phyloP scores from a whole-genome alignment of 495 filamentous ascomycete species.

The Penicillium dipodomyicola region DNA sequence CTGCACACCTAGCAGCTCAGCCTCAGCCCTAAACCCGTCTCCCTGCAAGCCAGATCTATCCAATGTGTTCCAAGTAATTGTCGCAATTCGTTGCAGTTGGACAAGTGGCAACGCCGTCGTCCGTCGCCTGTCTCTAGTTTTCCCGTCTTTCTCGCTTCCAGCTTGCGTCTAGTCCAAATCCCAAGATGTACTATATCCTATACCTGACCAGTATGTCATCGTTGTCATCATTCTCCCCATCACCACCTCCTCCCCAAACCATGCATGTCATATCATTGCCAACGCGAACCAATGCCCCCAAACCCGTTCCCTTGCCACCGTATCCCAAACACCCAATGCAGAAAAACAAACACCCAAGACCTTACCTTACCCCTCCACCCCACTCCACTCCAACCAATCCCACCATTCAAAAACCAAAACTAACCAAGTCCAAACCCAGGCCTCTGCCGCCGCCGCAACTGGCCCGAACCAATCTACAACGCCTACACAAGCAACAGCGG shows the following conservation, averaged over 20 bases:
- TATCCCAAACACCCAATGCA: neutral
- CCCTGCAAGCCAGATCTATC: constrained; percentile 20
- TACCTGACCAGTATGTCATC: constrained; percentile 63
- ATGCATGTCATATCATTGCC: neutral
- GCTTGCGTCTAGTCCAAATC: neutral
- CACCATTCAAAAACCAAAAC: neutral
- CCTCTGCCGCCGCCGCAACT: constrained; percentile 92
- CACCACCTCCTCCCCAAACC: constrained; percentile 3
- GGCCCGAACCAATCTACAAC: constrained; percentile 91
- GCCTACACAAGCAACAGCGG: constrained; percentile 63
- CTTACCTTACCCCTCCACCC: constrained; percentile 8
- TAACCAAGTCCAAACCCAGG: constrained; percentile 51
- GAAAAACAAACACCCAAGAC: constrained; percentile 1
- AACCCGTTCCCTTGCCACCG: too few relatives aligned
- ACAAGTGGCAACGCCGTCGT: constrained; percentile 17
- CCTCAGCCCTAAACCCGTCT: constrained; percentile 10
- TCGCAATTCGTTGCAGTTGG: constrained; percentile 31
- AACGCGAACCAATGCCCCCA: neutral
- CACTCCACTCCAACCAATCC: neutral
- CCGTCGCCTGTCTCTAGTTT: constrained; percentile 10
- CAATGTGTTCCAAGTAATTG: constrained; percentile 36
- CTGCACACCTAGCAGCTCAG: constrained; percentile 8
- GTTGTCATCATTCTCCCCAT: constrained; percentile 26
- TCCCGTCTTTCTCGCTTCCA: constrained; percentile 14
- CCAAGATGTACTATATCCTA: constrained; percentile 63